phyloP scores from a whole-genome alignment of 345 rosid species.

The Corchorus capsularis region DNA sequence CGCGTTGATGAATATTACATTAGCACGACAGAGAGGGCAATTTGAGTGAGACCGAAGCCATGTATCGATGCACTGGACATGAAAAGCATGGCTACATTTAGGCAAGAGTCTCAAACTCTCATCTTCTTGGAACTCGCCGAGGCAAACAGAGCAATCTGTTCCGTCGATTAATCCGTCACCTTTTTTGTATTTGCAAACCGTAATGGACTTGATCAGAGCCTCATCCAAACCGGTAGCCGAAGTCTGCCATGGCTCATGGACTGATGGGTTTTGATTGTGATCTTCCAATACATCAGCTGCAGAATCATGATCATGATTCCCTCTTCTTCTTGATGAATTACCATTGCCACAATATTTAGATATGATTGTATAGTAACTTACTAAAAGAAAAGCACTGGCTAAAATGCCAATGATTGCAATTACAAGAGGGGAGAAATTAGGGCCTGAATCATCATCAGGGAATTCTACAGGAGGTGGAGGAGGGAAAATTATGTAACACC shows the following conservation, averaged over 20 bases:
- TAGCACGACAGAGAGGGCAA: conserved; percentile 89
- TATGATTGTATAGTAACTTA: conserved; percentile 71
- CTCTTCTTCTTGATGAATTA: conserved; percentile 34
- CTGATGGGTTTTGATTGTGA: conserved; percentile 36
- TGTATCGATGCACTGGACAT: conserved; percentile 79
- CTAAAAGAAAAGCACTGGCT: conserved; percentile 78
- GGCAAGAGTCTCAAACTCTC: conserved; percentile 84
- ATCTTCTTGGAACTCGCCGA: conserved; percentile 75
- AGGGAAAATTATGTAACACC: conserved; percentile 74
- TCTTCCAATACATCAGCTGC: conserved; percentile 35
- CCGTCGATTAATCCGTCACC: conserved; percentile 54
- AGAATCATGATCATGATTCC: conserved; percentile 25
- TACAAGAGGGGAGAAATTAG: conserved; percentile 76
- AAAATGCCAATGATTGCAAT: conserved; percentile 76
- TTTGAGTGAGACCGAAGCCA: conserved; percentile 89
- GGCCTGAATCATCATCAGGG: conserved; percentile 45
- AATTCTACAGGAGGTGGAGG: conserved; percentile 54
- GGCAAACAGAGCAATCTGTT: conserved; percentile 87
- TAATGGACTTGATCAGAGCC: conserved; percentile 68
- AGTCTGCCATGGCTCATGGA: conserved; percentile 62
- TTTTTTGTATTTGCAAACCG: conserved; percentile 61
- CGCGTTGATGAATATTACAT: conserved; percentile 40
- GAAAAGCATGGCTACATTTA: conserved; percentile 82
- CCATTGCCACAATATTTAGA: conserved; percentile 59
- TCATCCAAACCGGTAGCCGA: conserved; percentile 65